phyloP scores from a whole-genome alignment of 306 rosid genomes.

The Malus sylvestris region DNA sequence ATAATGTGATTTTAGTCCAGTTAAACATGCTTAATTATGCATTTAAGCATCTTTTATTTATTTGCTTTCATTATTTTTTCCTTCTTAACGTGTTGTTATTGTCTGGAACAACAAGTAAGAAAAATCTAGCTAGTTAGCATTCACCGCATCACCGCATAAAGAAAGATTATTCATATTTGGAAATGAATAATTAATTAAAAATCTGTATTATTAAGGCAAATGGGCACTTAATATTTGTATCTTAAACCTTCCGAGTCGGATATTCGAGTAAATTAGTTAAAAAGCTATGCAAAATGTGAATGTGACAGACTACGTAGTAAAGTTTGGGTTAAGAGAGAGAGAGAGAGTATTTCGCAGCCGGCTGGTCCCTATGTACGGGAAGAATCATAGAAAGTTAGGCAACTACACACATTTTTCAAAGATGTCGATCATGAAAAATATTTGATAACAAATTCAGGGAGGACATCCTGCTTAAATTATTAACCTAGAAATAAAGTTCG shows the following conservation, averaged over 20 bases:
- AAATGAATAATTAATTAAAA: neutral
- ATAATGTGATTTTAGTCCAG: neutral
- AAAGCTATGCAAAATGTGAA: constrained; percentile 17
- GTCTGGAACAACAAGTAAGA: neutral
- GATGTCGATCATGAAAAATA: neutral
- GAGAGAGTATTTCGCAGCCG: constrained; percentile 7
- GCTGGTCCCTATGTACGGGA: constrained; percentile 11
- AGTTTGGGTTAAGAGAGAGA: neutral
- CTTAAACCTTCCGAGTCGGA: neutral
- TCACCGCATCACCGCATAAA: neutral
- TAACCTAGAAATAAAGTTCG: neutral
- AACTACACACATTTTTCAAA: neutral
- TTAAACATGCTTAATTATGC: neutral
- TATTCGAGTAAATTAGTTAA: neutral
- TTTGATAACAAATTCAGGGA: neutral
- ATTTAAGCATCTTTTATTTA: neutral
- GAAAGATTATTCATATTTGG: neutral
- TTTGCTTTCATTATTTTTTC: neutral
- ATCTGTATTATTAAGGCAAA: neutral
- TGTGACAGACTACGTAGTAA: neutral
- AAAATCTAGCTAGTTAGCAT: neutral
- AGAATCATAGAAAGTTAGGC: constrained; percentile 12
- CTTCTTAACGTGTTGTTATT: neutral
- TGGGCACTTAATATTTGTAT: neutral
- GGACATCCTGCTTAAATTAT: neutral